Base-by-base conservation (phyloP, 2,329 filamentous ascomycete species). In the Penicillium sumatraense region DNA sequence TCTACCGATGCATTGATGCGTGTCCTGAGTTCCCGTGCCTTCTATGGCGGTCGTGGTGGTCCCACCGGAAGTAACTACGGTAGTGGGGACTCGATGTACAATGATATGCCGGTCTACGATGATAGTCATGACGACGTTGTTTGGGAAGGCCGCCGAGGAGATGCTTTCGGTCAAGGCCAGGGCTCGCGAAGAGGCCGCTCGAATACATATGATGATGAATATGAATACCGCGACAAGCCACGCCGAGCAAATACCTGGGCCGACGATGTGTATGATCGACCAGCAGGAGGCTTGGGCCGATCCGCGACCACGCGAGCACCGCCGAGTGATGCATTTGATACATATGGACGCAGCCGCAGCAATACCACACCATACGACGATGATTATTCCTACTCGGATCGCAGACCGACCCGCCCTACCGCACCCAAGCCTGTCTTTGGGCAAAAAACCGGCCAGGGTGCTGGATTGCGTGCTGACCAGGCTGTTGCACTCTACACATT, bases 401-500 rank as follows among this genome's bases (percentile, higher is more conserved):
- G 76, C 65, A 89, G 86, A 18, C 93, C 93, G 0, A 87, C 85
- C 24, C 83, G 92, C 66, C 93, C 95, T 0, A 86, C 89, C 4
- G 93, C 93, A 5, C 93, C 93, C 1, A 98, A 98, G 75, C 95
- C 93, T 0, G 86, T 90, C 49, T 96, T 96, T 63, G 77, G 74
- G 20, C 76, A 82, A 49, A 75, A 72, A 57, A 76, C 77, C 3
- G 82, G 79, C 33, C 59, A 68, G 14, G 66, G 57, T 33, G 63
- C 70, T 7, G 53, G 62, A 38, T 56, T 77, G 60, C 79, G 80
- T 10, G 74, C 80, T 63, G 92, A 97, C 64, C 91, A 98, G 75
- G 95, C 92, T 0, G 82, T 97, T 18, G 95, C 95, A 2, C 81
- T 97, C 59, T 98, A 90, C 75, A 96, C 90, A 2, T 99, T 99